Percentiles rank a stretch among this genome's conserved stretches.
These are phyloP conservation scores for Boletus vermiculosoides DNA, from an alignment of 768 basidiomycete genomes.

Conservation along the genomic window DNA sequence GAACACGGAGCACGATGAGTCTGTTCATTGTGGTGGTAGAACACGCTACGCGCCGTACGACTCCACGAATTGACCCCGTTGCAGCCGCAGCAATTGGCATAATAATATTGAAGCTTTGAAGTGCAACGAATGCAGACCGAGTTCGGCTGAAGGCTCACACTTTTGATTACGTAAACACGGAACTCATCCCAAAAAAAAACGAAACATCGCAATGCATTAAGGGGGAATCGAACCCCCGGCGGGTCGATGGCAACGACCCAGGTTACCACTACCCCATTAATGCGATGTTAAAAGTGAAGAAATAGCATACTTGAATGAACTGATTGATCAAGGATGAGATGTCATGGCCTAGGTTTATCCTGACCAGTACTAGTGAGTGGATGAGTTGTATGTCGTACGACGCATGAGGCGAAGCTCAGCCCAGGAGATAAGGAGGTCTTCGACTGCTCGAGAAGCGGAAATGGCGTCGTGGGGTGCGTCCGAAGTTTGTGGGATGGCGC, in stretches of 20 bases:
- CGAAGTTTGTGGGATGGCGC: too few relatives aligned
- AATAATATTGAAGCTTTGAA: too few relatives aligned
- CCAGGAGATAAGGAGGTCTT: too few relatives aligned
- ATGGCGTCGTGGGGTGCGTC: too few relatives aligned
- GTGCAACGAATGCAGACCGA: neutral
- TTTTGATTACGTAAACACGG: neutral
- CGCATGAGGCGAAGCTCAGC: too few relatives aligned
- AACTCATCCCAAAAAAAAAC: neutral
- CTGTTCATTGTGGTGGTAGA: neutral
- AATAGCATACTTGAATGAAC: neutral
- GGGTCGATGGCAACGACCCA: conserved; percentile 76
- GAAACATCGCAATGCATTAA: conserved; percentile 16
- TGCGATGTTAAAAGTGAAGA: conserved; percentile 23
- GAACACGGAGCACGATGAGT: neutral
- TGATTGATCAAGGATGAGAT: neutral
- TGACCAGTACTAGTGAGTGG: too few relatives aligned
- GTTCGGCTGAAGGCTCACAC: too few relatives aligned
- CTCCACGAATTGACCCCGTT: neutral
- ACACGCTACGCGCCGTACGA: neutral
- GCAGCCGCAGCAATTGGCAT: neutral
- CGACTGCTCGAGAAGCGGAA: too few relatives aligned
- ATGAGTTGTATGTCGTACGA: too few relatives aligned
- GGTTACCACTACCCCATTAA: conserved; percentile 68
- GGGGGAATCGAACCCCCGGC: conserved; percentile 81
- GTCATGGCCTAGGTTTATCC: too few relatives aligned